phyloP scores from a whole-genome alignment of 164 flowering plant genomes.

The Piper betle region DNA sequence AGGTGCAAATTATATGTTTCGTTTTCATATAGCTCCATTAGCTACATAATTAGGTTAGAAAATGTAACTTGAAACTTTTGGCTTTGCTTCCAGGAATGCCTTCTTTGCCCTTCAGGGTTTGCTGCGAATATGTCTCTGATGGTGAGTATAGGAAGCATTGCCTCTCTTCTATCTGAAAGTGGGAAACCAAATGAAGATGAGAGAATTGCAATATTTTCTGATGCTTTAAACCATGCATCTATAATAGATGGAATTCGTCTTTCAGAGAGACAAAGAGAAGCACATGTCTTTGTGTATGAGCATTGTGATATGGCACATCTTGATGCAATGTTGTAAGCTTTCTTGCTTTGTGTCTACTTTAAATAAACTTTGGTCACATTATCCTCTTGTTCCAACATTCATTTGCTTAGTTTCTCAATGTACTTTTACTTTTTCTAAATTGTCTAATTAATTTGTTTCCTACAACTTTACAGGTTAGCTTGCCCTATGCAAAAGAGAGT shows the following conservation, averaged over 20 bases:
- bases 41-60: not conserved
- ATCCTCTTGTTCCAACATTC: not conserved
- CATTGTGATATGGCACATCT: slow-evolving; percentile 89
- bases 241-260: slow-evolving; percentile 93
- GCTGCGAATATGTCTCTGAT: slow-evolving; percentile 87
- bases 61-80: not conserved
- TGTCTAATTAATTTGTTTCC: slow-evolving; percentile 3
- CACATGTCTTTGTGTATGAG: slow-evolving; percentile 49
- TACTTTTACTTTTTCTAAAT: slow-evolving; percentile 1
- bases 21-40: not conserved
- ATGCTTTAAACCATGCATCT: slow-evolving; percentile 90
- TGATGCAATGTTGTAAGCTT: slow-evolving; percentile 52
- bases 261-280: slow-evolving; percentile 54
- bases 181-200: slow-evolving; percentile 38
- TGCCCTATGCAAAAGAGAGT: slow-evolving; percentile 68
- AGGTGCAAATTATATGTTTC: slow-evolving; percentile 26
- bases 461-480: slow-evolving; percentile 39
- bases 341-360: slow-evolving; percentile 1
- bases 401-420: not conserved
- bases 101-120: slow-evolving; percentile 96
- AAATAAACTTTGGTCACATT: not conserved
- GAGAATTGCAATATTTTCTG: slow-evolving; percentile 75
- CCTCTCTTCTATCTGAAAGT: slow-evolving; percentile 39
- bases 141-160: slow-evolving; percentile 65
- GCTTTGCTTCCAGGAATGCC: slow-evolving; percentile 57